These are phyloP conservation scores for Podospora pseudopauciseta DNA, from an alignment of 495 filamentous ascomycete species.

Conservation along the genomic window DNA sequence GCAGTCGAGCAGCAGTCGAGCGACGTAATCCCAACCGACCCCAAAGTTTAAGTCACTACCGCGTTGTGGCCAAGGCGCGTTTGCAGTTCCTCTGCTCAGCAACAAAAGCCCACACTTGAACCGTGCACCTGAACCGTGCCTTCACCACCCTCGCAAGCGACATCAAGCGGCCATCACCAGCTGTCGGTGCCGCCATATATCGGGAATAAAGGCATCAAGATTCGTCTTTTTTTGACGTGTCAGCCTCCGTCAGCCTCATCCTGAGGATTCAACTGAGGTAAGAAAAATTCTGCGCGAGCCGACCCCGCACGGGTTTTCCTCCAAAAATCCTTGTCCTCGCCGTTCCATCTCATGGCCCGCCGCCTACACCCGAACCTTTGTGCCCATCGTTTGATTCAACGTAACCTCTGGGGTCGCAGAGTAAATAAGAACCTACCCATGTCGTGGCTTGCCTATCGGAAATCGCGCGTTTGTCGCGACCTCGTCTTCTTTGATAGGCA, in stretches of 20 bases:
- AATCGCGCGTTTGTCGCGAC: background rate
- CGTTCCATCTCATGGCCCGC: background rate
- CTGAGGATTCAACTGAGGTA: background rate
- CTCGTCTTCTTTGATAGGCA: background rate
- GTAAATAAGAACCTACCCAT: background rate
- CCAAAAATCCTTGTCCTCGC: background rate
- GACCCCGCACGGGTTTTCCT: background rate
- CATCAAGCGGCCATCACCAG: background rate
- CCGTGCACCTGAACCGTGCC: conserved; percentile 12
- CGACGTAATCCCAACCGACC: background rate
- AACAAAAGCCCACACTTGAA: conserved; percentile 12
- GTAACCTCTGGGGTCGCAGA: background rate
- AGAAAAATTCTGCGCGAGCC: background rate
- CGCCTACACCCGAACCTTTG: background rate
- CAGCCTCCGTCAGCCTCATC: background rate
- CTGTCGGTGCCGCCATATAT: background rate
- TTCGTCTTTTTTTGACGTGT: background rate
- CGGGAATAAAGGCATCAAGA: background rate
- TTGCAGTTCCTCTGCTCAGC: conserved; percentile 1
- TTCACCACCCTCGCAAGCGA: conserved; percentile 4
- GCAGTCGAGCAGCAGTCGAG: background rate
- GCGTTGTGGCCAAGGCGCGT: conserved; percentile 12
- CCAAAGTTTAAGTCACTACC: background rate
- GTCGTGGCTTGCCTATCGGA: background rate
- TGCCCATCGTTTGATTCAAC: background rate